Evolutionary conservation across 176 grass and related monocot genomes (phyloP), one percentile per base, ranked within the genome.

Genomic region (Melocanna baccifera): DNA sequence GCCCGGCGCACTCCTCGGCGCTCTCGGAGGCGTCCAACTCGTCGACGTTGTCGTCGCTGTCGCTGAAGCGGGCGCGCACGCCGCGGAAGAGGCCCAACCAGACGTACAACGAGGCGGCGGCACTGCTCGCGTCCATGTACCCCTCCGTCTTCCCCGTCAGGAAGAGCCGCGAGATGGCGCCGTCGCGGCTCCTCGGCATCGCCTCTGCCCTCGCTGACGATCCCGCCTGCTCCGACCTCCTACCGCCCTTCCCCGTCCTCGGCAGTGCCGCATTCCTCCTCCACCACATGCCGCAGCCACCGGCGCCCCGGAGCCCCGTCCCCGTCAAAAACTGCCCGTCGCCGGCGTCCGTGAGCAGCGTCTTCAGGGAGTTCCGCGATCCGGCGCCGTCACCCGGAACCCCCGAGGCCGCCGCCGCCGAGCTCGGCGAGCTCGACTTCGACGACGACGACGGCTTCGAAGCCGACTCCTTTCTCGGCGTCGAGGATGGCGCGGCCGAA

Each of bases 61-160:
- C 89, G 47, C 77, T 98, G 58, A 98, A 98, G 83, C 90, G 86
- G 75, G 73, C 87, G 55, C 92, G 95, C 46, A 89, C 92, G 39
- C 92, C 95, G 10, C 58, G 95, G 61, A 98, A 98, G 76, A 64
- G 95, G 32, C 91, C 89, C 19, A 94, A 91, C 90, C 92, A 98
- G 86, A 98, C 89, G 26, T 98, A 94, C 92, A 94, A 98, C 72
- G 92, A 93, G 80, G 95, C 95, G 16, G 92, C 95, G 58, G 92
- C 92, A 58, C 91, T 98, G 53, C 92, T 98, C 55, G 94, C 95
- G 41, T 84, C 92, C 81, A 77, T 94, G 86, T 93, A 94, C 85
- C 95, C 95, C 5, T 89, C 76, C 66, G 90, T 98, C 83, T 98
- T 98, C 88, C 67, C 85, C 59, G 75, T 48, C 77, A 73, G 80